Conservation (phyloP, 176 grass and related monocot genomes). For the Phyllostachys edulis region DNA sequence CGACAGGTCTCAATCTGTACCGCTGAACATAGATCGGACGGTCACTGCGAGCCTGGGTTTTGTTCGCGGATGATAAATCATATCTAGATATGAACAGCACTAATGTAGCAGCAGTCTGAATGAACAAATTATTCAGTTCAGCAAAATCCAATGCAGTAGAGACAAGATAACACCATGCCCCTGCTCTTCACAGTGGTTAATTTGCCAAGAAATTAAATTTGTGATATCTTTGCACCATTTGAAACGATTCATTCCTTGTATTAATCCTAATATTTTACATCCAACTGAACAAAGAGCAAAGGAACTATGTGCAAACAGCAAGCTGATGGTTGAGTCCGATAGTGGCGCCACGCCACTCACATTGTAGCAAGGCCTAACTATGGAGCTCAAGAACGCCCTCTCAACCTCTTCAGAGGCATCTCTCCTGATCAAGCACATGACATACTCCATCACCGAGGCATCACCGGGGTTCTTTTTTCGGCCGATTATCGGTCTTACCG, state of each 20-base stretch:
- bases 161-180: too few species aligned
- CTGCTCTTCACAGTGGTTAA: too few species aligned
- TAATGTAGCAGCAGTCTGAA: too few species aligned
- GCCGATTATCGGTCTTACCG: too few species aligned
- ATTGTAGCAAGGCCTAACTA: conserved; percentile 30
- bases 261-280: not conserved
- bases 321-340: not conserved
- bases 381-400: conserved; percentile 48
- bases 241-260: not conserved
- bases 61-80: too few species aligned
- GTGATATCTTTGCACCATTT: not conserved
- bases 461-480: too few species aligned
- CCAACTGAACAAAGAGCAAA: not conserved
- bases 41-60: too few species aligned
- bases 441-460: conserved; percentile 42
- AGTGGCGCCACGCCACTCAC: not conserved
- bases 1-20: not conserved
- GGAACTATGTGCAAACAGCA: conserved; percentile 9
- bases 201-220: too few species aligned
- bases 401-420: conserved; percentile 40
- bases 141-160: too few species aligned
- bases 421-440: conserved; percentile 40
- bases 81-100: too few species aligned
- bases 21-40: not conserved
- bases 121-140: too few species aligned